phyloP scores from a whole-genome alignment of 441 rosid species.

The Pelargonium citronellum region DNA sequence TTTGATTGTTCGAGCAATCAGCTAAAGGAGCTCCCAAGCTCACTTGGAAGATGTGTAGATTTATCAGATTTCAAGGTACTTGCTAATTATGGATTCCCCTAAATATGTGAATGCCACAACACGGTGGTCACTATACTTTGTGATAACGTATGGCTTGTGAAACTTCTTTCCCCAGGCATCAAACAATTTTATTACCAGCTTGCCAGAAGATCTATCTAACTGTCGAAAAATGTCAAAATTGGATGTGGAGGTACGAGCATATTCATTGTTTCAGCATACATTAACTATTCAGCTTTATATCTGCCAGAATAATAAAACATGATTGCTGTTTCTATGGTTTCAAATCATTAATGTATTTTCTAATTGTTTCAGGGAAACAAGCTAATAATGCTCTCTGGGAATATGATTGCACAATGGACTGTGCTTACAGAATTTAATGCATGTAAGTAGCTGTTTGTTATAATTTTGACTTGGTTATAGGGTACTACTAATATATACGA shows the following conservation, averaged over 20 bases:
- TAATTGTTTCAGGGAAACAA: slow-evolving; percentile 67
- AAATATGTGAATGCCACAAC: neutral
- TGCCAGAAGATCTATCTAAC: slow-evolving; percentile 64
- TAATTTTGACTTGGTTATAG: slow-evolving; percentile 15
- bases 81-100: slow-evolving; percentile 10
- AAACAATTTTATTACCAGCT: slow-evolving; percentile 53
- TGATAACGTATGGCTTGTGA: slow-evolving; percentile 11
- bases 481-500: neutral
- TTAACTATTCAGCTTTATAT: slow-evolving; percentile 16
- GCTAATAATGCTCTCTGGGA: slow-evolving; percentile 47
- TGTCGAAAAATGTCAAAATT: slow-evolving; percentile 68
- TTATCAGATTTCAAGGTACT: slow-evolving; percentile 81
- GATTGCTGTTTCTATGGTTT: slow-evolving; percentile 2
- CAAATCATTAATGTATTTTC: slow-evolving; percentile 19
- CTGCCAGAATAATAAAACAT: slow-evolving; percentile 16
- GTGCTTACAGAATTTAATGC: slow-evolving; percentile 75
- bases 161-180: slow-evolving; percentile 47
- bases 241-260: slow-evolving; percentile 65
- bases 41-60: slow-evolving; percentile 65
- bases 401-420: slow-evolving; percentile 63
- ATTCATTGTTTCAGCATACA: neutral
- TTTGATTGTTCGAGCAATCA: slow-evolving; percentile 79
- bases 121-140: neutral
- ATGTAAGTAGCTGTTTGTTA: slow-evolving; percentile 40
- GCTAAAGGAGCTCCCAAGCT: slow-evolving; percentile 65